Conservation (phyloP, 768 basidiomycete species). For the Nevesoporus exiguus region DNA sequence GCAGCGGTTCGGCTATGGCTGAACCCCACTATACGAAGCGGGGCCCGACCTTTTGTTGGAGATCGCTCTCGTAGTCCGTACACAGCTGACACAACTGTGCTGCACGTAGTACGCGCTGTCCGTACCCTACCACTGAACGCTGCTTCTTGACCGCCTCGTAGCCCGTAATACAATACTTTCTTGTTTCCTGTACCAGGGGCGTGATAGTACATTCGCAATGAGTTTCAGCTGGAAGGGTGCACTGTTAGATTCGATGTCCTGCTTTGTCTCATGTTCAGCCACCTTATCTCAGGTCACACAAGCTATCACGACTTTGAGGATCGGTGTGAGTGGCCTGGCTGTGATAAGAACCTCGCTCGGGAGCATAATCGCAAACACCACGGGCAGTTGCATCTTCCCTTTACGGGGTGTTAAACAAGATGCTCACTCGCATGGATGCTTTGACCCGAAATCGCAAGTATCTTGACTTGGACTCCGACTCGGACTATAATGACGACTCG, state of each 20-base stretch:
- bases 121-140: too few relatives aligned
- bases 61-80: too few relatives aligned
- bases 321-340: slow-evolving; percentile 93
- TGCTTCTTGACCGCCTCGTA: too few relatives aligned
- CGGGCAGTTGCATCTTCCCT: slow-evolving; percentile 91
- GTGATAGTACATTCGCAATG: slow-evolving; percentile 85
- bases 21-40: too few relatives aligned
- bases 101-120: too few relatives aligned
- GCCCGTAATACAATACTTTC: too few relatives aligned
- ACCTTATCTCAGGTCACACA: slow-evolving; percentile 65
- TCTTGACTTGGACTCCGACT: neutral
- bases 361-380: slow-evolving; percentile 98
- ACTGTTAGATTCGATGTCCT: slow-evolving; percentile 19
- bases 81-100: too few relatives aligned
- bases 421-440: slow-evolving; percentile 93
- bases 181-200: slow-evolving; percentile 77
- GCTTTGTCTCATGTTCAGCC: slow-evolving; percentile 10
- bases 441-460: slow-evolving; percentile 87
- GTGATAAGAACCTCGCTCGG: slow-evolving; percentile 88
- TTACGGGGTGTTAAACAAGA: slow-evolving; percentile 90
- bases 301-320: slow-evolving; percentile 95
- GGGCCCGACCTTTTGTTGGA: too few relatives aligned
- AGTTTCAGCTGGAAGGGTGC: slow-evolving; percentile 91
- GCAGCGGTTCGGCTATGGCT: too few relatives aligned
- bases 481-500: neutral